Percentiles rank a stretch among this genome's conserved stretches.
phyloP scores from a whole-genome alignment of 371 early-diverging fungal species.

The Mucor velutinosus region DNA sequence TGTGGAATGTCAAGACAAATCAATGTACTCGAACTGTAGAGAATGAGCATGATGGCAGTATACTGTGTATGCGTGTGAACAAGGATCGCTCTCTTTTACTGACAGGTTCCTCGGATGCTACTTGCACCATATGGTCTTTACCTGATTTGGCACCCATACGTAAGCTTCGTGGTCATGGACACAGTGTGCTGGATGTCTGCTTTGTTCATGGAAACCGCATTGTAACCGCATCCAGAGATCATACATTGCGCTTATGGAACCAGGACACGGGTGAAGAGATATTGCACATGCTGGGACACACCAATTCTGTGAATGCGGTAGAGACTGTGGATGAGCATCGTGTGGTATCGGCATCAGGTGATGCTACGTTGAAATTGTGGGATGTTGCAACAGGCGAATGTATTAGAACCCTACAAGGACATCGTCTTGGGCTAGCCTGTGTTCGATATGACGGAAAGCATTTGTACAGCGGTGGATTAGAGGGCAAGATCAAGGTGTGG shows the following conservation, averaged over 20 bases:
- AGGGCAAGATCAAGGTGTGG: constrained; percentile 94
- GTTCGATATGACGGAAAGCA: constrained; percentile 86
- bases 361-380: constrained; percentile 87
- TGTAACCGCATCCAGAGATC: constrained; percentile 85
- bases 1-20: constrained; percentile 77
- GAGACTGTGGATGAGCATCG: constrained; percentile 60
- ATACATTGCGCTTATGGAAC: constrained; percentile 52
- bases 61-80: constrained; percentile 85
- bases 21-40: constrained; percentile 58
- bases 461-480: constrained; percentile 92
- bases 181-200: constrained; percentile 82
- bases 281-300: constrained; percentile 77
- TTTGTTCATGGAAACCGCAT: constrained; percentile 66
- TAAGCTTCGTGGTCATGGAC: constrained; percentile 70
- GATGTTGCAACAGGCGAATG: constrained; percentile 69
- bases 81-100: constrained; percentile 80
- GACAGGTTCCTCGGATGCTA: constrained; percentile 91
- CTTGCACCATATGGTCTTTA: constrained; percentile 88
- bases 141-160: constrained; percentile 37
- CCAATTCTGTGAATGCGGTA: constrained; percentile 89
- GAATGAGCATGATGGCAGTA: constrained; percentile 77
- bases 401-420: constrained; percentile 68
- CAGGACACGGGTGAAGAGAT: constrained; percentile 52
- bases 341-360: constrained; percentile 91
- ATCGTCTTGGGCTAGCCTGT: constrained; percentile 89